Conservation (phyloP, 495 filamentous ascomycete genomes). For the Podospora conica region DNA sequence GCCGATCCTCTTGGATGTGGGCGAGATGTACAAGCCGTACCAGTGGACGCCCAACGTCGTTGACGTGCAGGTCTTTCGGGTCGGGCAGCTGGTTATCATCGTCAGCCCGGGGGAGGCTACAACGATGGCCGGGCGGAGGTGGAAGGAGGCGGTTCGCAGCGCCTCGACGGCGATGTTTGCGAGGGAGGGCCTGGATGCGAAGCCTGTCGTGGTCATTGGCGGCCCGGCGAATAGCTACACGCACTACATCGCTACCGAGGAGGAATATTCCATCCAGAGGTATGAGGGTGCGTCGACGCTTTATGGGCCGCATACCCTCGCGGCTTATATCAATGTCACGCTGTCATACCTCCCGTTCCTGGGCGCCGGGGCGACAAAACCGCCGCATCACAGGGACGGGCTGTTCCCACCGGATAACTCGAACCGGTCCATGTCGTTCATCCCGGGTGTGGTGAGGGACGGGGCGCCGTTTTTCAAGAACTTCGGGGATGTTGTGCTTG, state of each 20-base stretch:
- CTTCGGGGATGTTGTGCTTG: constrained; percentile 68
- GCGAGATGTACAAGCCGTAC: constrained; percentile 73
- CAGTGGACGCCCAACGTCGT: constrained; percentile 90
- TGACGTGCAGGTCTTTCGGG: constrained; percentile 81
- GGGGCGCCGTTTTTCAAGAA: constrained; percentile 59
- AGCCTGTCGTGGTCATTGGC: constrained; percentile 79
- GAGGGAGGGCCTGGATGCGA: constrained; percentile 23
- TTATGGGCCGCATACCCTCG: constrained; percentile 86
- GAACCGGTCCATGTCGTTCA: constrained; percentile 74
- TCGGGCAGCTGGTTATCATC: constrained; percentile 83
- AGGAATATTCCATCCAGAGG: constrained; percentile 84
- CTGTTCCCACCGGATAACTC: constrained; percentile 76
- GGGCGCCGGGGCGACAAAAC: constrained; percentile 36
- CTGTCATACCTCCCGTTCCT: constrained; percentile 68
- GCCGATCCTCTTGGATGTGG: constrained; percentile 84
- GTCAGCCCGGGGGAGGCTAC: constrained; percentile 87
- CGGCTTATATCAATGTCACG: constrained; percentile 85
- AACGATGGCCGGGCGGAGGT: constrained; percentile 90
- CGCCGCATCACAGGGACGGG: constrained; percentile 40
- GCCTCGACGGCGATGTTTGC: constrained; percentile 42
- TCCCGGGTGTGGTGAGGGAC: constrained; percentile 73
- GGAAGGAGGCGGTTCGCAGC: constrained; percentile 72
- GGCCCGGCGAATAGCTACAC: constrained; percentile 93
- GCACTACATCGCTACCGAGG: constrained; percentile 89
- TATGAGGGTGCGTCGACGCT: constrained; percentile 96